phyloP scores from a whole-genome alignment of 495 filamentous ascomycete species.

The Poronia punctata region DNA sequence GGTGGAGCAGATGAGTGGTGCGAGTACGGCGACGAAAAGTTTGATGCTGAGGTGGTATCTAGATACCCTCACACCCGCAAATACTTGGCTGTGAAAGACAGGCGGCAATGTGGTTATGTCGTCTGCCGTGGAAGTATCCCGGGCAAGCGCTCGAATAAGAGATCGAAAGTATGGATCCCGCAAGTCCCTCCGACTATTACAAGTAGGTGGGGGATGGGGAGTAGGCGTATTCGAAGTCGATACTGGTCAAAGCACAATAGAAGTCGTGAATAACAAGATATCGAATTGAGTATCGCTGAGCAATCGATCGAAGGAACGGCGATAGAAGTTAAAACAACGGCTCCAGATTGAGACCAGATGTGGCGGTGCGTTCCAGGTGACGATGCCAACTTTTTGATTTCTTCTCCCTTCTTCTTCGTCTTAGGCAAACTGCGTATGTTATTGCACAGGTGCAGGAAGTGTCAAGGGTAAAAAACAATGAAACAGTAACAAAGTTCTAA shows the following conservation, averaged over 20 bases:
- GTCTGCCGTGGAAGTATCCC: conserved; percentile 7
- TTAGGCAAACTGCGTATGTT: conserved; percentile 26
- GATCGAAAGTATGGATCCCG: conserved; percentile 12
- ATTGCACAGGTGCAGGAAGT: conserved; percentile 22
- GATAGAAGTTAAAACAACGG: conserved; percentile 7
- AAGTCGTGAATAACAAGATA: conserved; percentile 1
- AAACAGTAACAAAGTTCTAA: conserved; percentile 23
- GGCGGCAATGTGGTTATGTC: conserved; percentile 7
- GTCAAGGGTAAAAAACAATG: conserved; percentile 25
- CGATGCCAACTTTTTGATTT: too few relatives aligned
- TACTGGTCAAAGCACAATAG: conserved; percentile 6
- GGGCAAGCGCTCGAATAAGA: conserved; percentile 6
- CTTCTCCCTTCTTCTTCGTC: conserved; percentile 16
- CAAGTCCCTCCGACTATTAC: conserved; percentile 12
- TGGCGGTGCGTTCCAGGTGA: not conserved
- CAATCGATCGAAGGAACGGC: conserved; percentile 11
- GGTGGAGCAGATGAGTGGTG: too few relatives aligned
- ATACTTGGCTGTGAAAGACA: too few relatives aligned
- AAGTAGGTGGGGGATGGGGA: conserved; percentile 9
- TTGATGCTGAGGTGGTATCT: too few relatives aligned
- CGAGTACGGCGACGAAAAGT: too few relatives aligned
- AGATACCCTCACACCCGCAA: too few relatives aligned
- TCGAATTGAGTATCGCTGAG: conserved; percentile 5
- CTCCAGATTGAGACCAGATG: not conserved
- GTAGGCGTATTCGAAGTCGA: conserved; percentile 7